A percentile compares a stretch with the other conserved stretches of the same genome.
These are phyloP conservation scores for Amanita rubescens DNA, from an alignment of 768 basidiomycete genomes.

Conservation along the genomic window DNA sequence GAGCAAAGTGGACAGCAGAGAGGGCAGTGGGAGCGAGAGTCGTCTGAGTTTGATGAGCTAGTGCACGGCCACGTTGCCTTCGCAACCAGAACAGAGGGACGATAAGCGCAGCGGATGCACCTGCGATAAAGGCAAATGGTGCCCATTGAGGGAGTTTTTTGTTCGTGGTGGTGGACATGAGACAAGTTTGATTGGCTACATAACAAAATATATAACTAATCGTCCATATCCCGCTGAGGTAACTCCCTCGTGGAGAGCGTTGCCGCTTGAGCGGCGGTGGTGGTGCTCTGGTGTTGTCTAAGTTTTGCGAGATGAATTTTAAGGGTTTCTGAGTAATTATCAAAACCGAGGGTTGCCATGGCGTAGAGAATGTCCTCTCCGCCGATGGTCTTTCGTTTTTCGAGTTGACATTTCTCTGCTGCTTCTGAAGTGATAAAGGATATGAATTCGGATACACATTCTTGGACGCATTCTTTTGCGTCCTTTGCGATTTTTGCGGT, in stretches of 20 bases:
- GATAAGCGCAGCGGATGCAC: not conserved
- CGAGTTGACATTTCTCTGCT: slow-evolving; percentile 87
- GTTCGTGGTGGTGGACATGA: not conserved
- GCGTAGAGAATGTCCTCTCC: slow-evolving; percentile 96
- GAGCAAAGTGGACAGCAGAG: not conserved
- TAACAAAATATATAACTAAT: not conserved
- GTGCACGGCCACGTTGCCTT: not conserved
- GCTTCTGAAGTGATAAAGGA: slow-evolving; percentile 97
- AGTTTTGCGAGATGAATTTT: slow-evolving; percentile 91
- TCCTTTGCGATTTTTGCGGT: slow-evolving; percentile 97
- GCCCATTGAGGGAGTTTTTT: not conserved
- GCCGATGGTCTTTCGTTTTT: slow-evolving; percentile 97
- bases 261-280: not conserved
- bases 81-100: not conserved
- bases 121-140: not conserved
- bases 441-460: slow-evolving; percentile 98
- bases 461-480: slow-evolving; percentile 97
- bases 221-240: slow-evolving; percentile 5
- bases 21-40: not conserved
- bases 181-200: not conserved
- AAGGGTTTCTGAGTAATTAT: slow-evolving; percentile 88
- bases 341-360: slow-evolving; percentile 90
- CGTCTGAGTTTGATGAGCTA: no score
- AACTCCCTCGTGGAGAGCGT: slow-evolving; percentile 1
- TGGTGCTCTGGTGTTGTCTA: slow-evolving; percentile 37